Evolutionary conservation across 768 basidiomycete genomes (phyloP), one percentile per base, ranked within the genome.

Genomic region (Amanita rubescens): DNA sequence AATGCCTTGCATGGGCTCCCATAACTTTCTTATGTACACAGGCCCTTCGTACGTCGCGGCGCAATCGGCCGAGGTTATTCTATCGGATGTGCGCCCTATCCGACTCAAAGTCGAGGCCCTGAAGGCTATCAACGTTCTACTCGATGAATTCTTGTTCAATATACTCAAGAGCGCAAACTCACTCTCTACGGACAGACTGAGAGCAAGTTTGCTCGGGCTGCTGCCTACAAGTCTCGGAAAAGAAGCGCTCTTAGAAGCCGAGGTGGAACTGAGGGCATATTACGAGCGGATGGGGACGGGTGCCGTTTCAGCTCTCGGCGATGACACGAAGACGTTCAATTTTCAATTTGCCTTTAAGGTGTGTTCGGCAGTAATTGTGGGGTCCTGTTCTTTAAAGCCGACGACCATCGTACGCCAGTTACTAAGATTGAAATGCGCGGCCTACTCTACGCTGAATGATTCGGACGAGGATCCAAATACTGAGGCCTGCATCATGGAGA

Each of bases 31-130:
- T 59, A 45, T 35, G 47, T 45, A 44, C 35, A 51, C 53, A 78
- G 80, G 81, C 51, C 87, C 90, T 2, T 75, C 72, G 49, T 97
- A 91, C 70, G 82, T 96, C 57, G 91, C 88, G 24, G 69, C 82
- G 12, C 81, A 83, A 58, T 92, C 90, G 32, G 91, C 93, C 42
- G 91, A 95, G 69, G 82, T 91, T 57, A 87, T 96, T 63, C 83
- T 97, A 50, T 92, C 90, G 55, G 94, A 97, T 61, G 81, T 94
- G 52, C 85, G 94, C 17, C 90, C 91, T n/a, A 94, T 90, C 59
- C 87, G 83, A 65, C 80, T 95, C 69, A 82, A 84, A 58, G 63
- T 75, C 17, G 83, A 92, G 49, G 86, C 90, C n/a, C 81, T 96
- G 45, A 74, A 73, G 55, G 77, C 79, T 55, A 79, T 93, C 72